Evolutionary conservation across 208 protist genomes (phyloP), one percentile per base, ranked within the genome.

Genomic region (Acanthamoeba royreba): DNA sequence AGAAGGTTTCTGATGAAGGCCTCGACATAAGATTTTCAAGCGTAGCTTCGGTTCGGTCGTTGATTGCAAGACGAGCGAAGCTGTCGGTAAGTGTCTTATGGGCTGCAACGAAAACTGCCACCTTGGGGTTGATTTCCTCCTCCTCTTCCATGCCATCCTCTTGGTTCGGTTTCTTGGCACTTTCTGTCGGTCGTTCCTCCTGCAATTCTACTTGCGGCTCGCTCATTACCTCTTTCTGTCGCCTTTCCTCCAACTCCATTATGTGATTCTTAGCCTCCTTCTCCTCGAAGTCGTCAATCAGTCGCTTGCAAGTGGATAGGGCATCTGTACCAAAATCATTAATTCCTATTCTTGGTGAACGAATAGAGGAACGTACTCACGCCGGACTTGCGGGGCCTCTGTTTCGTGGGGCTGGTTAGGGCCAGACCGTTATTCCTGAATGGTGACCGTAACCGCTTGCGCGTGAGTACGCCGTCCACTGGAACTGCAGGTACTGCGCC

Each of bases 211-310:
- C 46, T 38, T 87, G 25, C 55, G 11, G 11, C 43, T 87, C 79
- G n/a, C 43, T 61, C 8, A 4, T 55, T 45, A 33, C 28, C 79
- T 9, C 33, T 45, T 40, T 61, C 79, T 8, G 79, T 58, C 15
- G 63, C 63, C 63, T 74, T 31, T 38, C 35, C 19, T 9, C 63
- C 43, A 17, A 74, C 4, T n/a, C 63, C 2, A 38, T 28, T 47
- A 31, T 46, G 15, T 87, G 28, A 25, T 87, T 87, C 13, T 22
- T 88, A 33, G 35, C 83, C 38, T 90, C 83, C 38, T 87, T 87
- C 11, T 11, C 77, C 25, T 90, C 83, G 66, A 90, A 90, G 22
- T 90, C 55, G 47, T 90, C 83, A 33, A 90, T 90, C 52, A 90
- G 19, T 31, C 83, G 83, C 55, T 90, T 90, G 47, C 83, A 90